Evolutionary conservation across 2,329 filamentous ascomycete genomes (phyloP).

Genomic region (Calonectria henricotiae): DNA sequence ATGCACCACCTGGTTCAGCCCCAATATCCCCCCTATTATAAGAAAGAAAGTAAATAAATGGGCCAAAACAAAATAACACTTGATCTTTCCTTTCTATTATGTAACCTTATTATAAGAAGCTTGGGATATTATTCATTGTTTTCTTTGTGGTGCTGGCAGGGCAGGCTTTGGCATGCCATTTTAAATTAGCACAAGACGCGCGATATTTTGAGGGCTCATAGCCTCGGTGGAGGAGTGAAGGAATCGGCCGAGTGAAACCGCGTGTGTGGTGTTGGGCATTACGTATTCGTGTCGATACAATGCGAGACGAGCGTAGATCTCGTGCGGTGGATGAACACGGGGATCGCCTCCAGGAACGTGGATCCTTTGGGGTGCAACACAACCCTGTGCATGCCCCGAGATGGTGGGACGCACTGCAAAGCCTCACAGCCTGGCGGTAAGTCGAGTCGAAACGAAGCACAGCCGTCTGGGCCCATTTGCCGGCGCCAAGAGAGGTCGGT

Average conservation of each 20-base stretch:
- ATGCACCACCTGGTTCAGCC: too few species aligned
- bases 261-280: not conserved
- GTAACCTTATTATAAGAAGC: too few species aligned
- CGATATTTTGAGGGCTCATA: not conserved
- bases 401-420: conserved; percentile 17
- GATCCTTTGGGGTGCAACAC: conserved; percentile 27
- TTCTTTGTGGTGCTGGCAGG: too few species aligned
- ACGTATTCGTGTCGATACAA: conserved; percentile 23
- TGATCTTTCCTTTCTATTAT: too few species aligned
- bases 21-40: too few species aligned
- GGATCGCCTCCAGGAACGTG: conserved; percentile 19
- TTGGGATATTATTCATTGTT: too few species aligned
- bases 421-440: conserved; percentile 16
- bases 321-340: conserved; percentile 7
- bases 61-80: too few species aligned
- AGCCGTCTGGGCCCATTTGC: conserved; percentile 17
- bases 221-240: not conserved
- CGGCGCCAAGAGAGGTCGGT: conserved; percentile 10
- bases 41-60: too few species aligned
- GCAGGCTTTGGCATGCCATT: too few species aligned
- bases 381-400: conserved; percentile 19
- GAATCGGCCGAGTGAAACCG: conserved; percentile 18
- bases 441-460: conserved; percentile 1
- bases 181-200: conserved; percentile 1
- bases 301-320: not conserved